These are phyloP conservation scores for Diaporthe sp. DNA, from an alignment of 2,329 filamentous ascomycete genomes.

Conservation along the genomic window DNA sequence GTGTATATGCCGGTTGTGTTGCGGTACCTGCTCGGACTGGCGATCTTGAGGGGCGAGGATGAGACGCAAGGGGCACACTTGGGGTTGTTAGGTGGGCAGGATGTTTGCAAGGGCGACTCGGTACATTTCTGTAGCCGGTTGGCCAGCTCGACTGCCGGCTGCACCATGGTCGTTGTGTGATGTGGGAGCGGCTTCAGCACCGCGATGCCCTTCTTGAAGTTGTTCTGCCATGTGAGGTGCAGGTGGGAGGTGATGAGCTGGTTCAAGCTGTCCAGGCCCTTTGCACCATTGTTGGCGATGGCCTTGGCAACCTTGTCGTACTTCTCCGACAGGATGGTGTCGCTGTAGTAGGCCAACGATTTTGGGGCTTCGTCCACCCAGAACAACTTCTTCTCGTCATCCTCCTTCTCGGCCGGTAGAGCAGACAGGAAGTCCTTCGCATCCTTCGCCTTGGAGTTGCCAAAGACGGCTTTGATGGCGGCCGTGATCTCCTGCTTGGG, in stretches of 20 bases:
- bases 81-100: constrained; percentile 85
- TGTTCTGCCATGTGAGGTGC: constrained; percentile 86
- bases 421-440: constrained; percentile 75
- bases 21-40: constrained; percentile 74
- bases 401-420: constrained; percentile 54
- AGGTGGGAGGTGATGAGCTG: constrained; percentile 87
- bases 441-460: constrained; percentile 64
- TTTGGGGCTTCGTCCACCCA: constrained; percentile 73
- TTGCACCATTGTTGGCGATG: constrained; percentile 66
- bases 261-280: constrained; percentile 76
- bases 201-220: constrained; percentile 81
- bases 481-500: constrained; percentile 72
- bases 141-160: constrained; percentile 79
- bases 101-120: constrained; percentile 76
- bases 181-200: constrained; percentile 84
- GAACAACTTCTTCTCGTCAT: constrained; percentile 65
- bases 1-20: constrained; percentile 82
- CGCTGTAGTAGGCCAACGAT: constrained; percentile 83
- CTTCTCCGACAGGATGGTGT: constrained; percentile 69
- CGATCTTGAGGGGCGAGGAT: constrained; percentile 73
- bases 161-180: constrained; percentile 79
- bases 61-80: constrained; percentile 81
- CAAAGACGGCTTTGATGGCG: constrained; percentile 72
- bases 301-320: constrained; percentile 78
- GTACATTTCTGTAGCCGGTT: constrained; percentile 82